phyloP scores from a whole-genome alignment of 441 rosid genomes.

The Populus tomentosa region DNA sequence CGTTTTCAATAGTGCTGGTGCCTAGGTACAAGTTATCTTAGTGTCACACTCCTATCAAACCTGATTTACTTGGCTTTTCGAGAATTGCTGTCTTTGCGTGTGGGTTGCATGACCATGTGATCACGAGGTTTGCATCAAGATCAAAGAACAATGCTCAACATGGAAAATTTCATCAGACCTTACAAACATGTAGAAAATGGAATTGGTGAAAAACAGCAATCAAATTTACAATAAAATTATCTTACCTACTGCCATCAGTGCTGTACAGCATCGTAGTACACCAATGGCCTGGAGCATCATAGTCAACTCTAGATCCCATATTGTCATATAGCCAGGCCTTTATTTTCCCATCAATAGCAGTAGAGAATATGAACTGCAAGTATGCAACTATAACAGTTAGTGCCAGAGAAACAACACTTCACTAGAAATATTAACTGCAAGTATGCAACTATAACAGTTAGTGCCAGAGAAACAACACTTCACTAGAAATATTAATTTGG shows the following conservation, averaged over 20 bases:
- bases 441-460: conserved; percentile 19
- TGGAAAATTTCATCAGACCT: neutral
- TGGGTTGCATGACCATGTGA: too few relatives aligned
- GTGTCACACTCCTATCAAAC: too few relatives aligned
- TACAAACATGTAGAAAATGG: neutral
- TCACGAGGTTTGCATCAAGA: too few relatives aligned
- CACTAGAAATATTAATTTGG: neutral
- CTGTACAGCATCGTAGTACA: conserved; percentile 88
- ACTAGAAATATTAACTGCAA: conserved; percentile 40
- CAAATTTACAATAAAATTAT: neutral
- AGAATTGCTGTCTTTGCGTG: too few relatives aligned
- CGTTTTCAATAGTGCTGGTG: too few relatives aligned
- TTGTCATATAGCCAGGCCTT: conserved; percentile 96
- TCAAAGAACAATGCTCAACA: neutral
- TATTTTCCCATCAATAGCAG: conserved; percentile 84
- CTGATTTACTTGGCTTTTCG: too few relatives aligned
- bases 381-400: conserved; percentile 19
- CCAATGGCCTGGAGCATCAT: conserved; percentile 16
- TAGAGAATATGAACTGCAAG: conserved; percentile 80
- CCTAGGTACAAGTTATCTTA: too few relatives aligned
- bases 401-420: neutral
- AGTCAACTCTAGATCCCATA: conserved; percentile 79
- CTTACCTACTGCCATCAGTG: conserved; percentile 82
- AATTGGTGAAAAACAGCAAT: neutral
- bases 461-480: neutral